Evolutionary conservation across 2,329 filamentous ascomycete genomes (phyloP), one percentile per base, ranked within the genome.

Genomic region (Sporothrix protearum): DNA sequence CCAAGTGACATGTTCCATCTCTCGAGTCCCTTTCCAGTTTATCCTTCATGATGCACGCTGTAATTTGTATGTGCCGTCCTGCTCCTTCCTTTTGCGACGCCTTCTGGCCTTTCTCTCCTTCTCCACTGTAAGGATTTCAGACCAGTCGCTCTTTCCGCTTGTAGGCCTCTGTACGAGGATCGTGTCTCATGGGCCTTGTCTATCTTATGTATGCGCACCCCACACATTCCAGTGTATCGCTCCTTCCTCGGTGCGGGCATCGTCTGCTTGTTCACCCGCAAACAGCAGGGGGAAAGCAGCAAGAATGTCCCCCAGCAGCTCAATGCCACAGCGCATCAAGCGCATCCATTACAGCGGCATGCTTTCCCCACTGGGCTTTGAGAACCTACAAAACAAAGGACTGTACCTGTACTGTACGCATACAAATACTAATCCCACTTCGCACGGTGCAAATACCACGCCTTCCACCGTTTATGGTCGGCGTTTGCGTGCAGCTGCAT

Each of bases 201-300:
- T n/a, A 14, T 33, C 53, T 14, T 42, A 25, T 42, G 4, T 28
- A 36, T n/a, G 33, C n/a, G 59, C 59, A 64, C 59, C 63, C 25
- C 63, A 67, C 63, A 67, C 63, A 67, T 64, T 64, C 59, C 64
- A 51, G 45, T 68, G 64, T 14, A 19, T 53, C 19, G 47, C 47
- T 55, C 64, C 16, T 68, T 28, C 64, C 63, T 67, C 63, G 63
- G 59, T 45, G 59, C 30, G 25, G 22, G 63, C 63, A 51, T 25
- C 8, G 10, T 33, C 14, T 47, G 42, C 42, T 14, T 16, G 2
- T 47, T 47, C 42, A 5, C 19, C 47, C 30, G 66, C 45, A 42
- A 42, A 36, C 67, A 68, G 45, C 25, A 53, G 14, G 10, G 14
- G 19, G 7, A n/a, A 53, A 53, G 28, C 49, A 25, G 49, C 49